Evolutionary conservation across 2,329 filamentous ascomycete genomes (phyloP).

Genomic region (Apiospora phragmitis): DNA sequence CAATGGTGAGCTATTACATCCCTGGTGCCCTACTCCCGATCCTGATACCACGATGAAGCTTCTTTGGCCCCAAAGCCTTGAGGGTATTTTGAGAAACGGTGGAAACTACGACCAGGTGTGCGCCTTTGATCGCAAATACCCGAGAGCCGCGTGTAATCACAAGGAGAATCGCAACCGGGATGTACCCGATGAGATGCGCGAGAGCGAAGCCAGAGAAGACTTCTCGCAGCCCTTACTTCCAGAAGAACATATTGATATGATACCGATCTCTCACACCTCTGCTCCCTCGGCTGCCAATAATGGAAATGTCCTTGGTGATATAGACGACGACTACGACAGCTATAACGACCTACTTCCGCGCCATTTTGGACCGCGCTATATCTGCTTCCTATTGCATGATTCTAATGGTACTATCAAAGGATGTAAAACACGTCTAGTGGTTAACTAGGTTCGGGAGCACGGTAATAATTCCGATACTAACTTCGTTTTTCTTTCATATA

Average conservation of each 20-base stretch:
- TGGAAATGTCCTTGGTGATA: neutral
- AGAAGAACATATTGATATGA: no score
- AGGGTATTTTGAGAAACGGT: conserved; percentile 12
- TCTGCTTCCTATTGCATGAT: conserved; percentile 26
- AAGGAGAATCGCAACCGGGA: neutral
- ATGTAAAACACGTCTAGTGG: conserved; percentile 25
- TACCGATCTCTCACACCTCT: no score
- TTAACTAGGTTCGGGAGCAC: conserved; percentile 22
- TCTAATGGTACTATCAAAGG: conserved; percentile 5
- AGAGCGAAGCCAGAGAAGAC: neutral
- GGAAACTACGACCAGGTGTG: conserved; percentile 16
- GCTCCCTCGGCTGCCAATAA: no score
- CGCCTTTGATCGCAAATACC: conserved; percentile 16
- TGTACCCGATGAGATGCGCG: neutral
- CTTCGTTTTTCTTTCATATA: conserved; percentile 44
- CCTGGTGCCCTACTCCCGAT: no score
- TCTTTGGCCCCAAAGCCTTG: conserved; percentile 14
- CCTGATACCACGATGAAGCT: conserved; percentile 1
- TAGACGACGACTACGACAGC: conserved; percentile 12
- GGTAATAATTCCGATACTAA: conserved; percentile 25
- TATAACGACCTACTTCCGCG: conserved; percentile 15
- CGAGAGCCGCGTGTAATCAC: conserved; percentile 15
- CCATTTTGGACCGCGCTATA: conserved; percentile 20
- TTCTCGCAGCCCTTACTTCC: neutral
- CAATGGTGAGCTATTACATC: neutral